Evolutionary conservation across 306 rosid species (phyloP), one percentile per base, ranked within the genome.

Genomic region (Psophocarpus tetragonolobus): DNA sequence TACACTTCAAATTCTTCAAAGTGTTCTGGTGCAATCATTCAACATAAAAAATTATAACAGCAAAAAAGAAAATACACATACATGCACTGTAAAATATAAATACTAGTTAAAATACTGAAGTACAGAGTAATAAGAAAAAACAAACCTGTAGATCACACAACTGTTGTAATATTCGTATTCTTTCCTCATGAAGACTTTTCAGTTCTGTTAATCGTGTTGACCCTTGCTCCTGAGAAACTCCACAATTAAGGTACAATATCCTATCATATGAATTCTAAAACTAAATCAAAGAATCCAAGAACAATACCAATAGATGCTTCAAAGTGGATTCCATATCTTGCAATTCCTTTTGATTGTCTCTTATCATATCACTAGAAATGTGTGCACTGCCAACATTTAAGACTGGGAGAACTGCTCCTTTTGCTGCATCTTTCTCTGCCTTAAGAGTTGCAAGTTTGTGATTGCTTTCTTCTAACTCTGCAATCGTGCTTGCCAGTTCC

Each of bases 271-370:
- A 80, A 48, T 36, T 44, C 61, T 29, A 81, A 29, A 75, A 65
- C 29, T 27, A 56, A 58, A 33, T 26, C 44, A 33, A 44, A 61
- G 39, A 81, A 68, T 33, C 17, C 64, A 76, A 30, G 32, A 76
- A 69, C 11, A 32, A 62, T 88, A 95, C 99, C 97, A 68, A 78
- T 81, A 90, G 80, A 71, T 96, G 93, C 82, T 88, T 96, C 79
- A 96, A 85, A 76, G 88, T 48, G 61, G 89, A 88, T 85, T 96
- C 97, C 98, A 92, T 82, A 83, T 93, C 98, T 26, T 82, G 94
- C 81, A 91, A 82, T 84, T 96, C 98, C 80, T 91, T 96, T 74
- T 88, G 93, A 80, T 90, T 96, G 78, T 92, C 97, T 81, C 83
- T 90, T 60, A 83, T 74, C 86, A 81, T 90, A 78, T 90, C 98